A percentile compares a stretch with the other conserved stretches of the same genome.
phyloP scores from a whole-genome alignment of 1,284 basidiomycete genomes.

The Apiotrichum akiyoshidainum region DNA sequence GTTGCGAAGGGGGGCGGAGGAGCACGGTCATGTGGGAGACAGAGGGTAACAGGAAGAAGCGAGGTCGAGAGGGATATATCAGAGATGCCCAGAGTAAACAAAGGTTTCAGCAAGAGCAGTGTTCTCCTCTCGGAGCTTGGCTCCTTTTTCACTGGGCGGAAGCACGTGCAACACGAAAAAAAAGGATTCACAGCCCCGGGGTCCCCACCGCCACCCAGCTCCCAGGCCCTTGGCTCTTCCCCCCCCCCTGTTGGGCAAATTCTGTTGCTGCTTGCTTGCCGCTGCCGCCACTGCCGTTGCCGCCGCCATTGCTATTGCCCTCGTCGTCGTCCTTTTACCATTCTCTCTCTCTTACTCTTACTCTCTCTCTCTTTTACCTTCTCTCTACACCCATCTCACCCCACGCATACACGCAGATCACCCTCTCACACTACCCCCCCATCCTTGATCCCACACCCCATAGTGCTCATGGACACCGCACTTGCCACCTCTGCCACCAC shows the following conservation, averaged over 20 bases:
- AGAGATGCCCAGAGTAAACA: too few relatives aligned
- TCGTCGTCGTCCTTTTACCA: neutral
- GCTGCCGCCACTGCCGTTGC: neutral
- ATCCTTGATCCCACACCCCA: neutral
- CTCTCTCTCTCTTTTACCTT: neutral
- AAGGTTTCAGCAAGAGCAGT: too few relatives aligned
- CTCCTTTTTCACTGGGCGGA: neutral
- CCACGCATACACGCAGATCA: neutral
- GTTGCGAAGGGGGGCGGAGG: too few relatives aligned
- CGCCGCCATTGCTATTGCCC: too few relatives aligned
- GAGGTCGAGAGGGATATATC: too few relatives aligned
- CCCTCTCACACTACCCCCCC: neutral
- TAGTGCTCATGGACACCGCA: conserved; percentile 4
- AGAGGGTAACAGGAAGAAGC: too few relatives aligned
- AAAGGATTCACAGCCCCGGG: neutral
- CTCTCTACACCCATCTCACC: neutral
- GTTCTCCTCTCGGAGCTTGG: too few relatives aligned
- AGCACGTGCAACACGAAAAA: neutral
- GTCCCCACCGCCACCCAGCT: conserved; percentile 5
- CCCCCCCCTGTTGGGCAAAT: neutral
- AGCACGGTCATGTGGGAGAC: too few relatives aligned
- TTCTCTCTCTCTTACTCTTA: too few relatives aligned
- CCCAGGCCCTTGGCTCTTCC: neutral
- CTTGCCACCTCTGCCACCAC: conserved; percentile 2
- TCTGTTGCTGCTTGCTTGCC: neutral